Percentiles rank a stretch among this genome's conserved stretches.
Conservation (phyloP, 2,329 filamentous ascomycete genomes). For the Ascochyta koolunga region DNA sequence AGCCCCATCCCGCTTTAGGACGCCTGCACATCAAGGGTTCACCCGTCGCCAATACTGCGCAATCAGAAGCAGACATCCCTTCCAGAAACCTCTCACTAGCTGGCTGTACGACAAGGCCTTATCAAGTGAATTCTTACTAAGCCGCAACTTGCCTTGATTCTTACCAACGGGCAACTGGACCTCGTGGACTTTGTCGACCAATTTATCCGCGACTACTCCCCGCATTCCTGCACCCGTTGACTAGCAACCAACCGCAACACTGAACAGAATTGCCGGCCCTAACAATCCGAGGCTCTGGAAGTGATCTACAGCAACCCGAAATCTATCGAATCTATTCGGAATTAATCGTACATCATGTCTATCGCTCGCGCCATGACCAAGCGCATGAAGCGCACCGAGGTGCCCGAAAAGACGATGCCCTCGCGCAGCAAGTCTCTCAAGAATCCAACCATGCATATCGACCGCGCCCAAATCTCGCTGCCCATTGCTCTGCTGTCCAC, state of each 20-base stretch:
- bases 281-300: constrained; percentile 12
- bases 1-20: constrained; percentile 31
- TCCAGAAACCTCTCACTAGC: constrained; percentile 28
- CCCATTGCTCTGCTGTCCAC: constrained; percentile 89
- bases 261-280: constrained; percentile 40
- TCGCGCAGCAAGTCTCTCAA: constrained; percentile 55
- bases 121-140: constrained; percentile 24
- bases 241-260: constrained; percentile 35
- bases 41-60: constrained; percentile 32
- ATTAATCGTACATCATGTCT: constrained; percentile 56
- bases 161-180: constrained; percentile 22
- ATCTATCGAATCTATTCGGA: constrained; percentile 33
- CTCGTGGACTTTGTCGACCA: constrained; percentile 31
- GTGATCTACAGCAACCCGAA: constrained; percentile 23
- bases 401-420: constrained; percentile 39
- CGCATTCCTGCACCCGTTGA: constrained; percentile 37
- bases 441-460: constrained; percentile 51
- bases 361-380: constrained; percentile 75
- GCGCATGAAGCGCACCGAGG: constrained; percentile 64
- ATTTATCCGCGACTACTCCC: constrained; percentile 46
- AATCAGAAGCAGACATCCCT: constrained; percentile 25
- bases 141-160: constrained; percentile 19
- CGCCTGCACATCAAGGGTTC: constrained; percentile 34
- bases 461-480: constrained; percentile 79
- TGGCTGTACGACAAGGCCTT: constrained; percentile 31